A percentile compares a stretch with the other conserved stretches of the same genome.
These are phyloP conservation scores for Erysimum cheiranthoides DNA, from an alignment of 345 rosid species.

Conservation along the genomic window DNA sequence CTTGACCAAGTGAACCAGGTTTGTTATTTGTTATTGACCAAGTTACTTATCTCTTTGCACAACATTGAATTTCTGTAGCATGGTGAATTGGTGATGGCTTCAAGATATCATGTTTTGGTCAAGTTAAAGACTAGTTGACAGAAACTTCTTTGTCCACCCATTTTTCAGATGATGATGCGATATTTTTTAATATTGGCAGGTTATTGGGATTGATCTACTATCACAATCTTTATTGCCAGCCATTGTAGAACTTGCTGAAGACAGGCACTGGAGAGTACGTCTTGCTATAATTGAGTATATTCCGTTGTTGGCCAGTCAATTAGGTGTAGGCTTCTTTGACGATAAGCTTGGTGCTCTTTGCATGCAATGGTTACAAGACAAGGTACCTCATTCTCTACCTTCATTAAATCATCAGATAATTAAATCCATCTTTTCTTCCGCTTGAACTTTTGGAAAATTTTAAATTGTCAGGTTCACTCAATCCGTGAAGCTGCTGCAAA, in stretches of 20 bases:
- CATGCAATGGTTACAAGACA: constrained; percentile 92
- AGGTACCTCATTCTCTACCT: constrained; percentile 50
- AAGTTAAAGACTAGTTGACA: background rate
- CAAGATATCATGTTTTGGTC: background rate
- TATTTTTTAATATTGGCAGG: constrained; percentile 52
- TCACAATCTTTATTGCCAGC: constrained; percentile 95
- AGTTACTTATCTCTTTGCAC: constrained; percentile 18
- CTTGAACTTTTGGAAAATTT: background rate
- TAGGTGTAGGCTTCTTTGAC: constrained; percentile 86
- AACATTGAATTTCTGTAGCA: background rate
- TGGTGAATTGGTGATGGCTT: background rate
- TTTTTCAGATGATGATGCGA: background rate
- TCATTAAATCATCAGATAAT: background rate
- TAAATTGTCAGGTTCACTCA: constrained; percentile 66
- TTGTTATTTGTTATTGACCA: constrained; percentile 46
- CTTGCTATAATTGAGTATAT: constrained; percentile 97
- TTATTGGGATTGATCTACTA: constrained; percentile 92
- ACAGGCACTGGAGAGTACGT: constrained; percentile 95
- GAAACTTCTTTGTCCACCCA: constrained; percentile 2
- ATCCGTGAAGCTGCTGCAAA: constrained; percentile 97
- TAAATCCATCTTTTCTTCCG: background rate
- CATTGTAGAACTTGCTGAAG: constrained; percentile 97
- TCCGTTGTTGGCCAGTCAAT: constrained; percentile 89
- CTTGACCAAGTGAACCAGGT: constrained; percentile 99
- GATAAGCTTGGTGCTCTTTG: constrained; percentile 85